Conservation (phyloP, 139 green algal species). For the Picochlorum sp. region DNA sequence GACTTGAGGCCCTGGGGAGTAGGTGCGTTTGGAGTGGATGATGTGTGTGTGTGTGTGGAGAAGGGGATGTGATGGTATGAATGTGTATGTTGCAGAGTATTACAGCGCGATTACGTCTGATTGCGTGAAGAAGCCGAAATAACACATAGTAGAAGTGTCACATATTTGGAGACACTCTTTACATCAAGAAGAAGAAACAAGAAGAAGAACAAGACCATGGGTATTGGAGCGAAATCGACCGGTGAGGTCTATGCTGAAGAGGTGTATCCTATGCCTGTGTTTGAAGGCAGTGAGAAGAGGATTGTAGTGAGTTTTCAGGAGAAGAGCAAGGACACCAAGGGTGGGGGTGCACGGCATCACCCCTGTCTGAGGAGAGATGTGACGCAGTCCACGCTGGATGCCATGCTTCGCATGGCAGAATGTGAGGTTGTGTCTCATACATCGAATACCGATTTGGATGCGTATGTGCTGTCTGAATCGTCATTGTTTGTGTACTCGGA, state of each 20-base stretch:
- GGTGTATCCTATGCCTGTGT: constrained; percentile 53
- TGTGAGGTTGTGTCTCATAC: constrained; percentile 89
- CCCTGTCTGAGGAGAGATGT: constrained; percentile 11
- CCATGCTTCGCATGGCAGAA: constrained; percentile 52
- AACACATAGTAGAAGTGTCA: constrained; percentile 17
- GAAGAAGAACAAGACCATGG: constrained; percentile 11
- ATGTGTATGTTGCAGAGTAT: not conserved
- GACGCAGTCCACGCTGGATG: constrained; percentile 40
- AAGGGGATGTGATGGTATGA: not conserved
- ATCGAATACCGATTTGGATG: constrained; percentile 73
- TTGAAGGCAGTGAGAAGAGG: constrained; percentile 93
- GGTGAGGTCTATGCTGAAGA: not conserved
- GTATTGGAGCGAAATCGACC: not conserved
- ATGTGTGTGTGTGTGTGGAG: constrained; percentile 1
- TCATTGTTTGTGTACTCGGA: constrained; percentile 90
- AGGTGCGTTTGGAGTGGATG: constrained; percentile 2
- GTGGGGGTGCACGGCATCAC: too few species aligned
- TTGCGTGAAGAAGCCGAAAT: constrained; percentile 53
- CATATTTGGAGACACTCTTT: not conserved
- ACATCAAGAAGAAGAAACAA: not conserved
- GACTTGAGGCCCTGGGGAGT: constrained; percentile 24
- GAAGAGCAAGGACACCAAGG: not conserved
- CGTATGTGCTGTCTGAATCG: constrained; percentile 95
- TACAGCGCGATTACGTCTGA: not conserved
- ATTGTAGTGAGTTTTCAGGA: constrained; percentile 74